Percentiles rank a stretch among this genome's conserved stretches.
phyloP scores from a whole-genome alignment of 257 asterid genomes.

The Primulina tabacum region DNA sequence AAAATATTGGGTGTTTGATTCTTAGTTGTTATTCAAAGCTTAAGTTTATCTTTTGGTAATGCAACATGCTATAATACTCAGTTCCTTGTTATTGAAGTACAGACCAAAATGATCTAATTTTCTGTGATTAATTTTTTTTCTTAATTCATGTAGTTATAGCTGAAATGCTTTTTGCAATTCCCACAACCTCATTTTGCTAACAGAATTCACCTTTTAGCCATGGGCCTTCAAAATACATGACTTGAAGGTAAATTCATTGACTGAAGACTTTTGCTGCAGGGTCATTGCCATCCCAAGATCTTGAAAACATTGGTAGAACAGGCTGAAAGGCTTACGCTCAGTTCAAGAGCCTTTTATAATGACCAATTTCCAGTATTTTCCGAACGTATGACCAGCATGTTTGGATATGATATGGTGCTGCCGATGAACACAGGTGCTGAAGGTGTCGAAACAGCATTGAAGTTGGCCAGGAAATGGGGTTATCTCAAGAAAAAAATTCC shows the following conservation, averaged over 20 bases:
- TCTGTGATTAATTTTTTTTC: background rate
- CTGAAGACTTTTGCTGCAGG: slow-evolving; percentile 46
- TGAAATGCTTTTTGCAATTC: background rate
- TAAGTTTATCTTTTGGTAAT: slow-evolving; percentile 3
- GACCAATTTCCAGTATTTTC: slow-evolving; percentile 82
- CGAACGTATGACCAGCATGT: slow-evolving; percentile 64
- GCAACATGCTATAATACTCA: background rate
- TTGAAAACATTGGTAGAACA: slow-evolving; percentile 76
- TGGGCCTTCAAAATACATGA: slow-evolving; percentile 1
- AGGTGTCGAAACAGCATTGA: slow-evolving; percentile 96
- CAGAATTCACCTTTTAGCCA: background rate
- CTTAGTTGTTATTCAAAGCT: slow-evolving; percentile 16
- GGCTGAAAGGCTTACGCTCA: slow-evolving; percentile 83
- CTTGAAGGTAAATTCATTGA: slow-evolving; percentile 11
- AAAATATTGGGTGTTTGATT: background rate
- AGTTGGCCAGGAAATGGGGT: slow-evolving; percentile 95
- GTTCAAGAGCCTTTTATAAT: slow-evolving; percentile 94
- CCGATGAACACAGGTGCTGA: slow-evolving; percentile 99
- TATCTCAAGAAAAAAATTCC: slow-evolving; percentile 74
- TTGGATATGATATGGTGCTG: slow-evolving; percentile 90
- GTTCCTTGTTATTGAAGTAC: background rate
- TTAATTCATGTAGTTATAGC: slow-evolving; percentile 5
- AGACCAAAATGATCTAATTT: background rate
- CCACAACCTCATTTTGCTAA: background rate
- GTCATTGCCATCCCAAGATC: slow-evolving; percentile 96